Evolutionary conservation across 495 filamentous ascomycete genomes (phyloP), one percentile per base, ranked within the genome.

Genomic region (Penicillium cinerascens): DNA sequence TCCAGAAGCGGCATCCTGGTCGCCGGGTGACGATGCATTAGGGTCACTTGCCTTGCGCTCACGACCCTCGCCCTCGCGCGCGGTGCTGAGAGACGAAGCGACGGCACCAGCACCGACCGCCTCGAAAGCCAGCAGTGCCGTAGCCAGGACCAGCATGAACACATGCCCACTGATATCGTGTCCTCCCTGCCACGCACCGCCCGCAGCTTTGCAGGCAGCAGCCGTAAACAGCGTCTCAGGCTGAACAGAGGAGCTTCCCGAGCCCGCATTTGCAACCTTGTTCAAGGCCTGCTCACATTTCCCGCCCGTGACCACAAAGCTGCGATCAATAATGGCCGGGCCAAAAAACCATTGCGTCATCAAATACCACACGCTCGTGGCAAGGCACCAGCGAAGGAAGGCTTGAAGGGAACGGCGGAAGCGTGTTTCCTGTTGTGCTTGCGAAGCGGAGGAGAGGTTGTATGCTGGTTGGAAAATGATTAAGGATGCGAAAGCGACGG

Each of bases 331-430:
- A 11, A 97, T 73, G 6, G 89, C 76, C 18, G 93, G 84, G 0
- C 93, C 93, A 59, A 98, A 96, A 66, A 86, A 97, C 93, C 92
- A 97, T 75, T 96, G 93, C 58, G 95, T 98, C 16, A 89, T 81
- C 16, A 82, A 65, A 22, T 86, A 78, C 90, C 90, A 95, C 73
- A 82, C 88, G 2, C 66, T 42, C 6, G 90, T 93, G 0, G 88
- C 83, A 6, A 89, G 66, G 4, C 55, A 71, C 79, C 90, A 97
- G 2, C 93, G 75, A 9, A 84, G 38, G 7, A 70, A 37, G 0
- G 85, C 88, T 36, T 80, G 74, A 0, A 78, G 47, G 23, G 57
- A 41, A 7, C 65, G 59, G 36, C 67, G 60, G 40, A 61, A 38
- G 26, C 66, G 64, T 10, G 51, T 54, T 48, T 66, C 58, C 44